A percentile compares a stretch with the other conserved stretches of the same genome.
Evolutionary conservation across 2,329 filamentous ascomycete genomes (phyloP).

Genomic region (Fusarium nurragi): DNA sequence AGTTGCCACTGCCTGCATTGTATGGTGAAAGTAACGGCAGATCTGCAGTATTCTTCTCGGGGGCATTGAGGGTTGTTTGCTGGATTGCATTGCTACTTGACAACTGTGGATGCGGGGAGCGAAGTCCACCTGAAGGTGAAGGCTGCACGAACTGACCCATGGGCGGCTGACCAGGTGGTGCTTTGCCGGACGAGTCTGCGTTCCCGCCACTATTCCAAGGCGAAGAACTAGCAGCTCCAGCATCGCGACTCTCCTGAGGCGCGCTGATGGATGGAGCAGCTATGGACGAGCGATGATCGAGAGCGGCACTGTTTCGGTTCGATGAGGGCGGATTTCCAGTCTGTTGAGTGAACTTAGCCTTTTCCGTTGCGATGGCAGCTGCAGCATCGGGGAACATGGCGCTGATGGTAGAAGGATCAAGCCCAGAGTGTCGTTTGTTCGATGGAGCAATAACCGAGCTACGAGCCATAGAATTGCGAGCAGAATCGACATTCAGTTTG

Average conservation of each 20-base stretch:
- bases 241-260: conserved; percentile 51
- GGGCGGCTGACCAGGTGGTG: conserved; percentile 77
- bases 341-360: conserved; percentile 96
- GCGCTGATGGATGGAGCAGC: conserved; percentile 78
- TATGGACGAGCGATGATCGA: conserved; percentile 80
- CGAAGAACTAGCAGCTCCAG: conserved; percentile 58
- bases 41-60: conserved; percentile 73
- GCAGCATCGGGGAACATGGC: conserved; percentile 99
- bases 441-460: conserved; percentile 76
- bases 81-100: conserved; percentile 77
- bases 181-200: conserved; percentile 69
- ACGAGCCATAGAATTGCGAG: conserved; percentile 85
- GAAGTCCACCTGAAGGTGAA: conserved; percentile 75
- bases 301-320: conserved; percentile 87
- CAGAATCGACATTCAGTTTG: conserved; percentile 87
- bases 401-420: conserved; percentile 93
- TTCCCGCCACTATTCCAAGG: conserved; percentile 75
- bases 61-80: conserved; percentile 79
- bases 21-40: conserved; percentile 89
- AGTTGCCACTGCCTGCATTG: conserved; percentile 83
- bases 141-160: conserved; percentile 98
- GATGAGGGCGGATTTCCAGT: conserved; percentile 90
- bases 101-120: conserved; percentile 80
- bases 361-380: conserved; percentile 97
- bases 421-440: conserved; percentile 95